Evolutionary conservation across 495 filamentous ascomycete genomes (phyloP).

Genomic region (Penicillium bovifimosum): DNA sequence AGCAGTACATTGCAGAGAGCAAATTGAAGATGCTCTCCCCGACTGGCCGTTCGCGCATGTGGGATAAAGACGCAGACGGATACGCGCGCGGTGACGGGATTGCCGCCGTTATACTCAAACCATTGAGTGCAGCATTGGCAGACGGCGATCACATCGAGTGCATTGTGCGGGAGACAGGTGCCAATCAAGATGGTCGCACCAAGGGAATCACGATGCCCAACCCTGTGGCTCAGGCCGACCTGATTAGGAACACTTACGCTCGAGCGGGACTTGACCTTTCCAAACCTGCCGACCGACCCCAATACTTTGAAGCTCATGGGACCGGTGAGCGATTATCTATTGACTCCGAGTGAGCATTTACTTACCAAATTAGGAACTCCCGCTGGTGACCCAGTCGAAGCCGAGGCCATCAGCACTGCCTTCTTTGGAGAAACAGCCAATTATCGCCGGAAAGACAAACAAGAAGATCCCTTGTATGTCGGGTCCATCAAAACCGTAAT

Average conservation of each 20-base stretch:
- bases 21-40: constrained; percentile 35
- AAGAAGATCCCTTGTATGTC: constrained; percentile 36
- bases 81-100: constrained; percentile 46
- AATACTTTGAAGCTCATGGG: constrained; percentile 40
- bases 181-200: constrained; percentile 37
- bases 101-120: constrained; percentile 36
- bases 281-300: constrained; percentile 19
- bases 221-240: constrained; percentile 20
- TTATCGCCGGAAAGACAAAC: constrained; percentile 28
- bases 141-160: constrained; percentile 37
- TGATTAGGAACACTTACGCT: constrained; percentile 32
- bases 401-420: constrained; percentile 26
- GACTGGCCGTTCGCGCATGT: constrained; percentile 30
- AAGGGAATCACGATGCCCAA: constrained; percentile 37
- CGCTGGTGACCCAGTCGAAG: constrained; percentile 40
- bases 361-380: constrained; percentile 26
- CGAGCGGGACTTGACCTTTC: constrained; percentile 32
- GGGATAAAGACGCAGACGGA: constrained; percentile 39
- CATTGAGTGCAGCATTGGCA: constrained; percentile 24
- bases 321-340: constrained; percentile 16
- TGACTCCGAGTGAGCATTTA: background rate
- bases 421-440: constrained; percentile 28
- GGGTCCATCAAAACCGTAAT: constrained; percentile 49
- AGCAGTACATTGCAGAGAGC: constrained; percentile 24
- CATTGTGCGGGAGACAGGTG: constrained; percentile 32